Evolutionary conservation across 495 filamentous ascomycete species (phyloP).

Genomic region (Penicillium steckii): DNA sequence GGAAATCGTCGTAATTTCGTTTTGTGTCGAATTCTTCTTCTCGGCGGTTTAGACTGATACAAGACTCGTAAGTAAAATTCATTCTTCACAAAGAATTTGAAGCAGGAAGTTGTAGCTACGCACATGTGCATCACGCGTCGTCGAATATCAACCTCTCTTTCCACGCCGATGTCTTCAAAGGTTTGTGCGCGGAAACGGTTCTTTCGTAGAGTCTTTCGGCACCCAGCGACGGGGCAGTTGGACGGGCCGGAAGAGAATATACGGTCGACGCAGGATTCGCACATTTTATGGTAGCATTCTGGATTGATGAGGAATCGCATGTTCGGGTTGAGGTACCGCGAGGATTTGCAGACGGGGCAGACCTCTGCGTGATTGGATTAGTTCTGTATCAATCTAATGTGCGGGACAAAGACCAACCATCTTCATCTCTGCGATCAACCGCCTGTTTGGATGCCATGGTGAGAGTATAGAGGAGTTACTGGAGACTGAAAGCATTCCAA

Average conservation of each 20-base stretch:
- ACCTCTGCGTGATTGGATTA: too few species aligned
- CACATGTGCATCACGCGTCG: slow-evolving; percentile 72
- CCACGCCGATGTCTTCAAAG: slow-evolving; percentile 85
- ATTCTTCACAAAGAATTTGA: too few species aligned
- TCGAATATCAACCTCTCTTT: slow-evolving; percentile 93
- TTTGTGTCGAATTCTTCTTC: slow-evolving; percentile 88
- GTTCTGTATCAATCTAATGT: too few species aligned
- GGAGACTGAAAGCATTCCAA: not conserved
- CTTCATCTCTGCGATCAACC: slow-evolving; percentile 47
- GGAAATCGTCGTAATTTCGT: slow-evolving; percentile 85
- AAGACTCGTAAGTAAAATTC: too few species aligned
- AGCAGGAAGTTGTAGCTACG: slow-evolving; percentile 5
- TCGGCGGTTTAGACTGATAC: slow-evolving; percentile 68
- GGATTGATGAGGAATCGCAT: slow-evolving; percentile 95
- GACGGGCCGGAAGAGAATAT: slow-evolving; percentile 90
- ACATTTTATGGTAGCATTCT: slow-evolving; percentile 99
- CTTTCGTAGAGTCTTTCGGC: slow-evolving; percentile 80
- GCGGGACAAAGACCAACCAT: slow-evolving; percentile 50
- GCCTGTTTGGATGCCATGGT: slow-evolving; percentile 38
- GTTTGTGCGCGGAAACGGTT: slow-evolving; percentile 81
- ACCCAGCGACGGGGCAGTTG: slow-evolving; percentile 85
- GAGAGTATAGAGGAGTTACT: not conserved
- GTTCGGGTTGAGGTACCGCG: slow-evolving; percentile 88
- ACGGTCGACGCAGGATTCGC: slow-evolving; percentile 87
- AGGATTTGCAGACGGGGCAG: slow-evolving; percentile 95